Conservation (phyloP, 192 early-diverging fungal species). For the Helicostylum pulchrum region DNA sequence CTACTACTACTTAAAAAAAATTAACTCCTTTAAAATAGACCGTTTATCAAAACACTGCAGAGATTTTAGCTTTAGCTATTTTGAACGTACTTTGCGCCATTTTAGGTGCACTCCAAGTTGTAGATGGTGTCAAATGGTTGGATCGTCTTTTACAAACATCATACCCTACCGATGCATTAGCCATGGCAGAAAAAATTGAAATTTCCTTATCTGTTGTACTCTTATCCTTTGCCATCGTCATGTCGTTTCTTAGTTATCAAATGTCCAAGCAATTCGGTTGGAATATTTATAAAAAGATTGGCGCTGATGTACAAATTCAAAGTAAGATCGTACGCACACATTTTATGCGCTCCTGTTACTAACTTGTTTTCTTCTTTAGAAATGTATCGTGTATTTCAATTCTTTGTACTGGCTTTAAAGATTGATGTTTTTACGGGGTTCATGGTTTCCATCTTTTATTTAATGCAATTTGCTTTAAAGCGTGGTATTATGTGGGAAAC, state of each 20-base stretch:
- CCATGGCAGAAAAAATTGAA: conserved; percentile 32
- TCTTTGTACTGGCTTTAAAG: conserved; percentile 79
- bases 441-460: conserved; percentile 57
- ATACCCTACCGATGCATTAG: conserved; percentile 17
- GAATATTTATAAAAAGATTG: conserved; percentile 66
- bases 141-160: conserved; percentile 5
- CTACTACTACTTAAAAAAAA: neutral
- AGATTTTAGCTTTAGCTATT: conserved; percentile 35
- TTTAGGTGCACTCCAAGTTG: conserved; percentile 32
- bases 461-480: conserved; percentile 40
- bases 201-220: conserved; percentile 31
- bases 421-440: conserved; percentile 80
- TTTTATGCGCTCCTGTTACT: neutral
- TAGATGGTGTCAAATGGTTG: conserved; percentile 36
- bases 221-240: conserved; percentile 25
- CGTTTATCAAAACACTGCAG: conserved; percentile 39
- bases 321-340: no score
- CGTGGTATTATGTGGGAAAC: conserved; percentile 27
- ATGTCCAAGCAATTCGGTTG: conserved; percentile 42
- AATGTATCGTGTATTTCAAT: conserved; percentile 65
- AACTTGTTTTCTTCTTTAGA: conserved; percentile 26
- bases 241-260: conserved; percentile 30
- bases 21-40: conserved; percentile 19
- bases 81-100: conserved; percentile 37
- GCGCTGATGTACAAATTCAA: conserved; percentile 59